Percentiles rank a stretch among this genome's conserved stretches.
phyloP scores from a whole-genome alignment of 2,329 filamentous ascomycete genomes.

The Aspergillus carbonarius region DNA sequence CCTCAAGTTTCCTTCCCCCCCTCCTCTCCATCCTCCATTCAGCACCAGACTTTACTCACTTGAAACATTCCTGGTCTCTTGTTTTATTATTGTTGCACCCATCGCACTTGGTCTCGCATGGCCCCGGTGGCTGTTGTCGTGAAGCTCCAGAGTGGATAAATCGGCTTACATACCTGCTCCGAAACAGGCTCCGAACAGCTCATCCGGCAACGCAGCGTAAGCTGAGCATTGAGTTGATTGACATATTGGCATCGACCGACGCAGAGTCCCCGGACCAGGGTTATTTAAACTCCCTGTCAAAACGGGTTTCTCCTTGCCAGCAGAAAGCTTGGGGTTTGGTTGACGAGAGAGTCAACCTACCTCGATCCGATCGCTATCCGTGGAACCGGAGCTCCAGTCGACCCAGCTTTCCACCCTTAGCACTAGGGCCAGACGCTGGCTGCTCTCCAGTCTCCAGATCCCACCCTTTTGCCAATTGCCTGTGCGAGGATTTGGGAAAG shows the following conservation, averaged over 20 bases:
- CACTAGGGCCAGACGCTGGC: conserved; percentile 14
- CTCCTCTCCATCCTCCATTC: not conserved
- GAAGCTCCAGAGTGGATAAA: conserved; percentile 18
- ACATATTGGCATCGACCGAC: too few species aligned
- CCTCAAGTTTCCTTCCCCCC: conserved; percentile 3
- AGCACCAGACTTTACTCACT: not conserved
- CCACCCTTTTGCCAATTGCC: conserved; percentile 6
- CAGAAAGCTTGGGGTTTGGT: conserved; percentile 27
- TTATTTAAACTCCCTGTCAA: conserved; percentile 15
- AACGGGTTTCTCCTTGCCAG: conserved; percentile 13
- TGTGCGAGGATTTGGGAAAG: conserved; percentile 9
- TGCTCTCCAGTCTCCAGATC: conserved; percentile 23
- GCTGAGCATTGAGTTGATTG: conserved; percentile 6
- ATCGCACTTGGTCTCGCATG: conserved; percentile 12
- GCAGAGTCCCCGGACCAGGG: not conserved
- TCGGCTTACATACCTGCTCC: conserved; percentile 23
- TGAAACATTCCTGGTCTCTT: conserved; percentile 7
- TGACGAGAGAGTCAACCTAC: conserved; percentile 18
- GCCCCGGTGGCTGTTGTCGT: conserved; percentile 16
- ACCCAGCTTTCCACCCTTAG: conserved; percentile 10
- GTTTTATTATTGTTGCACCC: not conserved
- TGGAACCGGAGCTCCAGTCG: conserved; percentile 26
- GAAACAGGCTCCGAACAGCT: conserved; percentile 18
- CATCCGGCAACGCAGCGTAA: conserved; percentile 9
- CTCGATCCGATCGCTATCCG: conserved; percentile 29